A percentile compares a stretch with the other conserved stretches of the same genome.
Conservation (phyloP, 345 rosid species). For the Combretum micranthum region DNA sequence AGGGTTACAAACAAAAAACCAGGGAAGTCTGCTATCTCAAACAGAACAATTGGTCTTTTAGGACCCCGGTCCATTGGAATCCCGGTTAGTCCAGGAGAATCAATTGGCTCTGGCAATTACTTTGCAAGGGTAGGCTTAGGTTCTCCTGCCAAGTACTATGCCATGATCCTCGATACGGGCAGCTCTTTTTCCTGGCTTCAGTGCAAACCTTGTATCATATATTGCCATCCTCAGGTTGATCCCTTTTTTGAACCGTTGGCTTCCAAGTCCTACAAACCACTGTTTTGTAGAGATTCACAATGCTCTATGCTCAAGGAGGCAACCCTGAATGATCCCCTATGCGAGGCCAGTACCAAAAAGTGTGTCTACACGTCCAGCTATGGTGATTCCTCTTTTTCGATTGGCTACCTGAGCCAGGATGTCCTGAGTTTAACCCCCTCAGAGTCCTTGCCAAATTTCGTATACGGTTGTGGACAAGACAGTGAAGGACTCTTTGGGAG, state of each 20-base stretch:
- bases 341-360: conserved; percentile 1
- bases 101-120: conserved; percentile 36
- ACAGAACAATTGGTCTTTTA: conserved; percentile 7
- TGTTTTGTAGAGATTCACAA: conserved; percentile 16
- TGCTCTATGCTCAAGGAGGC: conserved; percentile 31
- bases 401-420: conserved; percentile 37
- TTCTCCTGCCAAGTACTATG: conserved; percentile 29
- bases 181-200: conserved; percentile 53
- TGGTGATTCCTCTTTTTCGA: conserved; percentile 33
- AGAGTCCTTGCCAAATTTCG: conserved; percentile 17
- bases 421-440: conserved; percentile 20
- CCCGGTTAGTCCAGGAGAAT: conserved; percentile 24
- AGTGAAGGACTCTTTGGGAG: conserved; percentile 37
- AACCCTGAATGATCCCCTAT: conserved; percentile 29
- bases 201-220: conserved; percentile 30
- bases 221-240: conserved; percentile 35
- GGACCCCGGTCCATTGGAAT: conserved; percentile 16
- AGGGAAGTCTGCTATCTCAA: neutral
- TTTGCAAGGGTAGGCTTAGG: conserved; percentile 37
- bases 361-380: conserved; percentile 39
- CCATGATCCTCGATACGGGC: conserved; percentile 46
- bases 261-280: conserved; percentile 25
- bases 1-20: conserved; percentile 6
- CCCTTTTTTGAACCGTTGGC: conserved; percentile 32
- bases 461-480: conserved; percentile 47